These are phyloP conservation scores for Pestalotiopsis sp. DNA, from an alignment of 2,329 filamentous ascomycete species.

Conservation along the genomic window DNA sequence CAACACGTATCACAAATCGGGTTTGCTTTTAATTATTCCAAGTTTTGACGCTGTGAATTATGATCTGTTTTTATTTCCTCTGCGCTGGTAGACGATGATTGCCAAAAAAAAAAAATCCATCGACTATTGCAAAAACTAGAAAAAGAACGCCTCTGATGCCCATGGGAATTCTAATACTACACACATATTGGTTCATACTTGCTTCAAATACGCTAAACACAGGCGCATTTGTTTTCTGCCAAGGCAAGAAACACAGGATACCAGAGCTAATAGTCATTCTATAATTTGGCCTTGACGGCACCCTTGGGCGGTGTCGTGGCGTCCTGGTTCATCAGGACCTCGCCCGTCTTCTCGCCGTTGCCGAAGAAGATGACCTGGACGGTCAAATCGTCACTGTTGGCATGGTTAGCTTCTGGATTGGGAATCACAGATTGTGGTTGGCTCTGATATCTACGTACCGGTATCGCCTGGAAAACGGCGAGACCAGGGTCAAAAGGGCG, in stretches of 20 bases:
- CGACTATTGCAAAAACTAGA: neutral
- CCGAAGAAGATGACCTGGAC: conserved; percentile 99
- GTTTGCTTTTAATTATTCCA: too few species aligned
- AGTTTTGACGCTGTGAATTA: too few species aligned
- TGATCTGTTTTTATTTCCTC: neutral
- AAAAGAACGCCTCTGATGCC: neutral
- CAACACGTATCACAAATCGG: too few species aligned
- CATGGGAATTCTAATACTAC: neutral
- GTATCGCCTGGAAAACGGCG: conserved; percentile 88
- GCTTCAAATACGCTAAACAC: neutral
- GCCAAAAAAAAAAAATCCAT: neutral
- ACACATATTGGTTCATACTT: neutral
- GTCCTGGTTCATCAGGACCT: conserved; percentile 81
- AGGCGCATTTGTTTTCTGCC: neutral
- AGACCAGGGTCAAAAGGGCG: conserved; percentile 85
- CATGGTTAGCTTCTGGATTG: neutral
- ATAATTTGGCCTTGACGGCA: conserved; percentile 33
- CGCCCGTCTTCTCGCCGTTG: conserved; percentile 72
- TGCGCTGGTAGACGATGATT: neutral
- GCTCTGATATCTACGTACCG: conserved; percentile 55
- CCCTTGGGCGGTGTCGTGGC: conserved; percentile 64
- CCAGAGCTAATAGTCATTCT: conserved; percentile 1
- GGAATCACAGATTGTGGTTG: neutral
- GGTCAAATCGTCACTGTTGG: conserved; percentile 82
- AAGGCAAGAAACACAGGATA: too few species aligned